phyloP scores from a whole-genome alignment of 441 rosid species.

The Cnidoscolus chayamansa region DNA sequence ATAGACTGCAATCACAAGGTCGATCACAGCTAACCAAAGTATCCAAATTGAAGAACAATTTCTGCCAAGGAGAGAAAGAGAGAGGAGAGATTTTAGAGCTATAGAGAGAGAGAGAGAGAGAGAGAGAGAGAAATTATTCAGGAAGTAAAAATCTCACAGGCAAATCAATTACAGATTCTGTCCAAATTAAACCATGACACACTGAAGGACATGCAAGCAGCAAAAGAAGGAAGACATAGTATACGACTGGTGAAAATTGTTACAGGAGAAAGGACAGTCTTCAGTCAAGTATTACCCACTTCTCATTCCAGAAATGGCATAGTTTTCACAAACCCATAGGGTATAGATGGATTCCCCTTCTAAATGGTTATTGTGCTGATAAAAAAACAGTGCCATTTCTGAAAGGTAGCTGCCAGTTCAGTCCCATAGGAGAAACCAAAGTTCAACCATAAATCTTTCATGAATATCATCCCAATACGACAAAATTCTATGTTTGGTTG shows the following conservation, averaged over 20 bases:
- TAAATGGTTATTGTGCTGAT: background rate
- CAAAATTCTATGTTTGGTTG: constrained; percentile 2
- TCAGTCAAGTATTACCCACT: constrained; percentile 4
- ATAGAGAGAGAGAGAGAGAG: background rate
- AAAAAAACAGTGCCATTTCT: constrained; percentile 2
- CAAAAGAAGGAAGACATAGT: background rate
- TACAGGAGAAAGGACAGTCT: background rate
- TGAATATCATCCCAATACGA: background rate
- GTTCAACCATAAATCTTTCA: background rate
- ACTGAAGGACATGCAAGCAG: constrained; percentile 4
- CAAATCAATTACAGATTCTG: background rate
- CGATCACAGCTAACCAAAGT: constrained; percentile 62
- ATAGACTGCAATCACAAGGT: constrained; percentile 63
- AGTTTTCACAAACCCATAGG: background rate
- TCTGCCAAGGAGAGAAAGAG: constrained; percentile 42
- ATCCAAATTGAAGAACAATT: constrained; percentile 78
- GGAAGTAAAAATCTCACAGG: background rate
- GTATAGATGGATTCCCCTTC: background rate
- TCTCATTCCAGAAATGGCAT: constrained; percentile 6
- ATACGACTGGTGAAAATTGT: constrained; percentile 6
- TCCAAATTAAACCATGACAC: too few relatives aligned
- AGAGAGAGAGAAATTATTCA: constrained; percentile 19
- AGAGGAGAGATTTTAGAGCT: background rate
- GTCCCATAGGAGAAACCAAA: constrained; percentile 6
- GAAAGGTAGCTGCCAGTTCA: constrained; percentile 5